Evolutionary conservation across 192 early-diverging fungal genomes (phyloP), one percentile per base, ranked within the genome.

Genomic region (Backusella morwellensis): DNA sequence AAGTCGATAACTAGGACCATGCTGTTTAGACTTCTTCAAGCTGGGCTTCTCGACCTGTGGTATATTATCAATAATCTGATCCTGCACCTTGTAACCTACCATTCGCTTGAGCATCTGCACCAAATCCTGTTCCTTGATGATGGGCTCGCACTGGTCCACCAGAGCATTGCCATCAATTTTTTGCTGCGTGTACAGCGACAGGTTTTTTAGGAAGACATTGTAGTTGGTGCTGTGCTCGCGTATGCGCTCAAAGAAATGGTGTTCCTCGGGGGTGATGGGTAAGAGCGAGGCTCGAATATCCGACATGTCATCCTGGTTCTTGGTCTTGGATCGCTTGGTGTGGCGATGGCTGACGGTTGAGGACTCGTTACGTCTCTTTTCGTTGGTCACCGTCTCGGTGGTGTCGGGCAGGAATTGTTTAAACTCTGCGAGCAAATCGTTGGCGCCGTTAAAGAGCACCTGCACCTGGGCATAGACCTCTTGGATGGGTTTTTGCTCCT

Each of bases 391-490:
- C 17, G 79, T 75, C 29, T 81, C 81, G 29, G 84, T 85, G 1
- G 89, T 92, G 73, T 99, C 97, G 1, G 98, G 98, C 69, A 99
- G 80, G 78, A 99, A 99, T 77, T 97, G 96, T 83, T 97, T 97
- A 80, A 99, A 99, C 84, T 99, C 98, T 35, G 95, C 95, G 66
- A 99, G 77, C n/a, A 99, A 85, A 80, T 99, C 97, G 0, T 93
- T 92, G 0, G 95, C 93, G 11, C 85, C 88, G n/a, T 92, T 87
- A 80, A 99, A 99, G 35, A 99, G 79, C 0, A 89, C 70, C 56
- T 97, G 93, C 0, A 99, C 98, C 84, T 99, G 96, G 3, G 92
- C 88, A 80, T 99, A 98, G 0, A 99, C 98, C 89, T 98, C 98
- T 67, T 95, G 92, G 42, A 98, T 98, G 0, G 98, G 95, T 56